These are phyloP conservation scores for Tephrocybe sp. DNA, from an alignment of 768 basidiomycete genomes.

Conservation along the genomic window DNA sequence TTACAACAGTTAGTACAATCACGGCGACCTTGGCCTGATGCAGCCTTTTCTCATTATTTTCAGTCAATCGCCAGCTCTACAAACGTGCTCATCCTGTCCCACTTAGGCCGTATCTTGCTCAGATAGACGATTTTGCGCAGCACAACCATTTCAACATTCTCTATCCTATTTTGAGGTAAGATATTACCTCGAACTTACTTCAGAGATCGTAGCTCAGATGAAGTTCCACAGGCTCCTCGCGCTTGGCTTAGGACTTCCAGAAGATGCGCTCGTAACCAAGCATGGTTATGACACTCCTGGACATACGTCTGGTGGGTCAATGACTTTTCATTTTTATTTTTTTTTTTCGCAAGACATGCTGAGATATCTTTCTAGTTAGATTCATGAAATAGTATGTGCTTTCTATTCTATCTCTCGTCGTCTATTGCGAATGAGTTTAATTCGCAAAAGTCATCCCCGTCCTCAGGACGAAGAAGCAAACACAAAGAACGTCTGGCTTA, in stretches of 20 bases:
- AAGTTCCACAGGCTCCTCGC: conserved; percentile 28
- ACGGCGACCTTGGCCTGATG: neutral
- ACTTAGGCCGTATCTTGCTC: conserved; percentile 31
- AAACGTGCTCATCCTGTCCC: conserved; percentile 31
- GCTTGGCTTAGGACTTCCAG: conserved; percentile 41
- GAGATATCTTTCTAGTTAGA: conserved; percentile 26
- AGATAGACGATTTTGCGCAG: conserved; percentile 31
- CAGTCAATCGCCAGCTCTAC: conserved; percentile 32
- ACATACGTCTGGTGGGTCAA: conserved; percentile 32
- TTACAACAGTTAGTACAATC: conserved; percentile 48
- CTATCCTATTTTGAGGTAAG: conserved; percentile 33
- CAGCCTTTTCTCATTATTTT: neutral
- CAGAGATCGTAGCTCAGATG: neutral
- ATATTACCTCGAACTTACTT: neutral
- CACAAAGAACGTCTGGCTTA: conserved; percentile 46
- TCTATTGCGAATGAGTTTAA: neutral
- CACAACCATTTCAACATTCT: conserved; percentile 36
- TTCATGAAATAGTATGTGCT: conserved; percentile 47
- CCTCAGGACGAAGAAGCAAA: conserved; percentile 38
- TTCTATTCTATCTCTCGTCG: neutral
- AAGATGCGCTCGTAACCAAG: conserved; percentile 37
- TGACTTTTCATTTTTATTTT: neutral
- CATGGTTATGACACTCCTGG: conserved; percentile 34
- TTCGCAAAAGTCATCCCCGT: conserved; percentile 34
- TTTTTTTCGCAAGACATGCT: neutral